Conservation (phyloP, 2,329 filamentous ascomycete species). For the Phyllosticta ampelicida region DNA sequence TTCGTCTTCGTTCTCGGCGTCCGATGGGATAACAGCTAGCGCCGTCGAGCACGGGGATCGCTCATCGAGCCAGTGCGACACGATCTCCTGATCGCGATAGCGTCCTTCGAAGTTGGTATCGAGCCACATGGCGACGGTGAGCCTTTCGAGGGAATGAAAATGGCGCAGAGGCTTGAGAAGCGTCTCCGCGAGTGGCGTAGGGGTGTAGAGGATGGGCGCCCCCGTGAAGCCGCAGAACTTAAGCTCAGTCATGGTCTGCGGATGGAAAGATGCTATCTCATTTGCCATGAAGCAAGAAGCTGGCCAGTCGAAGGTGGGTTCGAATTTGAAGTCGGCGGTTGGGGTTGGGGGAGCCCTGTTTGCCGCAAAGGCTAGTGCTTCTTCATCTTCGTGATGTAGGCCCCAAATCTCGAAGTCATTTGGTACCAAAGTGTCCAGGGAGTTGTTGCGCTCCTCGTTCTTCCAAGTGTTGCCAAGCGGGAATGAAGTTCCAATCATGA, state of each 20-base stretch:
- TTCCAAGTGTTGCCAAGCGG: slow-evolving; percentile 38
- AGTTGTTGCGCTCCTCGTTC: slow-evolving; percentile 15
- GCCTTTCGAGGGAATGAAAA: slow-evolving; percentile 31
- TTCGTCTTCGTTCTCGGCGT: not conserved
- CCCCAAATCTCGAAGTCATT: not conserved
- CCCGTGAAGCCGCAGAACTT: slow-evolving; percentile 40
- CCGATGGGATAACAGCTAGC: slow-evolving; percentile 18
- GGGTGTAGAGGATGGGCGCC: slow-evolving; percentile 28
- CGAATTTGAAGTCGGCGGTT: slow-evolving; percentile 20
- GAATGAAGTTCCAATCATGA: slow-evolving; percentile 35
- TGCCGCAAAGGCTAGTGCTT: slow-evolving; percentile 18
- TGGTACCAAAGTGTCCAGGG: not conserved
- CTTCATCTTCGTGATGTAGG: slow-evolving; percentile 17
- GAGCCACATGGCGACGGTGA: slow-evolving; percentile 34
- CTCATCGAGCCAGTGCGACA: slow-evolving; percentile 33
- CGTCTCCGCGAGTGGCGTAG: slow-evolving; percentile 27
- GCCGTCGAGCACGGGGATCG: slow-evolving; percentile 30
- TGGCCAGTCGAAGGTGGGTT: slow-evolving; percentile 32
- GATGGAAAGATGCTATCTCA: slow-evolving; percentile 32
- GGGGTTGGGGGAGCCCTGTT: slow-evolving; percentile 4
- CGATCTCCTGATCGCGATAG: slow-evolving; percentile 32
- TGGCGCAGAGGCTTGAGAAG: slow-evolving; percentile 30
- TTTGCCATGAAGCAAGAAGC: slow-evolving; percentile 29
- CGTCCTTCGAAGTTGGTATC: slow-evolving; percentile 29
- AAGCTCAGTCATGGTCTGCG: slow-evolving; percentile 31